Evolutionary conservation across 106 monocot genomes (phyloP).

Genomic region (Triglochin maritima): DNA sequence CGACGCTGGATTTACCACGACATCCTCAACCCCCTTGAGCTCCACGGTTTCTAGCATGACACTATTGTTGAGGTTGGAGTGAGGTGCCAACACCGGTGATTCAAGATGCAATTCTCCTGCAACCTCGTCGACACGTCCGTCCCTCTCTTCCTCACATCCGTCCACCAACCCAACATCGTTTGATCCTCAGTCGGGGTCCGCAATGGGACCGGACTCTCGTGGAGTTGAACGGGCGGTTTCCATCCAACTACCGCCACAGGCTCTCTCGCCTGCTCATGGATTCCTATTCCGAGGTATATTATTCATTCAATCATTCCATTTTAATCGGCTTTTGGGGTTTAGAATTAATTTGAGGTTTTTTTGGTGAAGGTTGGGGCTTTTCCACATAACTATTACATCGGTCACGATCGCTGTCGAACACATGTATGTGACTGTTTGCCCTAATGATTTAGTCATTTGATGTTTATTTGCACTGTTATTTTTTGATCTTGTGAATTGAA

Average conservation of each 20-base stretch:
- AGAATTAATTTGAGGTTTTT: background rate
- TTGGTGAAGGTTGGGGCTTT: constrained; percentile 1
- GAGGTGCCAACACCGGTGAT: no score
- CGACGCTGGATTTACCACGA: no score
- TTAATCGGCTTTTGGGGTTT: background rate
- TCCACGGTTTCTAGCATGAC: no score
- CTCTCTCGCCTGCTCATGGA: constrained; percentile 4
- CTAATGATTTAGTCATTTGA: background rate
- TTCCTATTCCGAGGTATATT: constrained; percentile 8
- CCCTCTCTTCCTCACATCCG: background rate
- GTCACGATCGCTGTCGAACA: background rate
- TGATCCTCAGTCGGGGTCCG: background rate
- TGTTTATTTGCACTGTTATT: no score
- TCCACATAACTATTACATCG: background rate
- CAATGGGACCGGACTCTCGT: constrained; percentile 5
- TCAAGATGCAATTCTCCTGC: no score
- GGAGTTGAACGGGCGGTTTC: constrained; percentile 4
- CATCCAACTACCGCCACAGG: background rate
- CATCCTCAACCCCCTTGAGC: no score
- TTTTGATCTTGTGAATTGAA: no score
- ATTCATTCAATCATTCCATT: background rate
- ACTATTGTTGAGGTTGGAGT: no score
- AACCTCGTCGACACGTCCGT: no score
- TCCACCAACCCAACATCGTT: background rate
- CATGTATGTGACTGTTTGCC: constrained; percentile 1